Evolutionary conservation across 768 basidiomycete genomes (phyloP), one percentile per base, ranked within the genome.

Genomic region (Boletus fagicola): DNA sequence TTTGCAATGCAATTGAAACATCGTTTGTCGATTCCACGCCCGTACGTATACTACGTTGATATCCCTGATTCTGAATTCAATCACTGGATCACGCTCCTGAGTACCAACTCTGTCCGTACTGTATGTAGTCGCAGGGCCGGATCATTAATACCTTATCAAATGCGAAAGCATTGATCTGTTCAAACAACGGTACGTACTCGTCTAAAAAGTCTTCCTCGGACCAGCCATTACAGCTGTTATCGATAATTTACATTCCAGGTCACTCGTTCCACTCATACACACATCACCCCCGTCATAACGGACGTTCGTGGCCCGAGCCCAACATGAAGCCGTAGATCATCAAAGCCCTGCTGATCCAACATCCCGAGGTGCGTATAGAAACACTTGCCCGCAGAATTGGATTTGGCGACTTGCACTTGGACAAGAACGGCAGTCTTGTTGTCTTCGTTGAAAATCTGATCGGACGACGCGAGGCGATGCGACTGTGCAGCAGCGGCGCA

Each of bases 301-400:
- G 59, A 65, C 31, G 62, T 63, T 48, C 52, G 62, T 50, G 68
- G 54, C 28, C 50, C 63, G 5, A 59, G 48, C 5, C 65, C 70
- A 51, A 66, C 39, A 31, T 49, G 36, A 49, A 40, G 33, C 5
- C 59, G 61, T 12, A n/a, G 46, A 31, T 58, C 54, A 30, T 59
- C 60, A 12, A 42, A 53, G 15, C 44, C 38, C 4, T 53, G 43
- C 51, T 70, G 63, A 42, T 62, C 70, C 33, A 62, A 54, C 70
- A 72, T 72, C 8, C 71, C 71, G 13, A 72, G 66, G 28, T 51
- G 65, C 38, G 64, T 46, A 36, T 72, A 72, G 35, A 72, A 72
- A 50, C 58, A 30, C 42, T 64, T 69, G 10, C 71, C 71, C 5
- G 48, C 61, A 33, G 58, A 36, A 35, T 72, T 72, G 22, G 65